Conservation (phyloP, 495 filamentous ascomycete genomes). For the Talaromyces borbonicus region DNA sequence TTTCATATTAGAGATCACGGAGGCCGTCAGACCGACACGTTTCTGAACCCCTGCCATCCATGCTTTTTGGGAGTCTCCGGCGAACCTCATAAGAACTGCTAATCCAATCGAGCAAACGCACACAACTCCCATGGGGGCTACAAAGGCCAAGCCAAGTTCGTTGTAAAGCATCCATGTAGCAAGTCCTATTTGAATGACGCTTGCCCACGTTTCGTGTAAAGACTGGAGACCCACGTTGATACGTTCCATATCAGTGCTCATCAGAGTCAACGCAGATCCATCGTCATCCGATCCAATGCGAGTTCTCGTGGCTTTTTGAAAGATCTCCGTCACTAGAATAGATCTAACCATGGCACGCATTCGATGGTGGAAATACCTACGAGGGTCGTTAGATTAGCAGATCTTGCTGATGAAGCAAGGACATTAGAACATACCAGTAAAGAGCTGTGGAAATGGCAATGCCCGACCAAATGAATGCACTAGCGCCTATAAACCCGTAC, state of each 20-base stretch:
- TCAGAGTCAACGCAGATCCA: constrained; percentile 42
- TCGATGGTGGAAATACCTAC: constrained; percentile 30
- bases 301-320: constrained; percentile 21
- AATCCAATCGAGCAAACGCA: constrained; percentile 15
- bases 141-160: constrained; percentile 33
- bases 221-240: constrained; percentile 22
- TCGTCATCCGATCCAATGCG: constrained; percentile 20
- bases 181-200: constrained; percentile 38
- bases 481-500: constrained; percentile 45
- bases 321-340: constrained; percentile 37
- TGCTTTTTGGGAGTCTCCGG: constrained; percentile 11
- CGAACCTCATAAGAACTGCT: constrained; percentile 12
- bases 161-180: constrained; percentile 40
- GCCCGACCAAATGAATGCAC: constrained; percentile 36
- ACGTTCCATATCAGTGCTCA: constrained; percentile 45
- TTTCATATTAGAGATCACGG: constrained; percentile 36
- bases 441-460: constrained; percentile 37
- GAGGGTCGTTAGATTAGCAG: constrained; percentile 9
- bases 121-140: constrained; percentile 31
- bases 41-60: constrained; percentile 16
- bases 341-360: constrained; percentile 39
- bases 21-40: constrained; percentile 17
- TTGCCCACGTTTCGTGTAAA: constrained; percentile 42
- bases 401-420: neutral
- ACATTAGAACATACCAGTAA: constrained; percentile 33